Evolutionary conservation across 306 rosid genomes (phyloP), one percentile per base, ranked within the genome.

Genomic region (Prunus dulcis): DNA sequence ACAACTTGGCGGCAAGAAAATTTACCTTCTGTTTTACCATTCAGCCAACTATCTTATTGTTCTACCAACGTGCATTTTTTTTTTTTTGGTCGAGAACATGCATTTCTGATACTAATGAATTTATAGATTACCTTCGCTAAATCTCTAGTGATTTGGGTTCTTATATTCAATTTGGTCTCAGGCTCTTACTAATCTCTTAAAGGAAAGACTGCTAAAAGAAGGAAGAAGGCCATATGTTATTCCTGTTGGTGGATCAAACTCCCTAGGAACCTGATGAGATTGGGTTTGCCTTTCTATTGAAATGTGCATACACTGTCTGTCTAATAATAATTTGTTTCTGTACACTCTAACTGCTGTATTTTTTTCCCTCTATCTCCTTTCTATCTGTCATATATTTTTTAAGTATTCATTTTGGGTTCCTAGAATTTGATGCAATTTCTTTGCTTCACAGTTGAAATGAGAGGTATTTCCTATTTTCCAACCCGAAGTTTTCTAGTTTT

Each of bases 231-330:
- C 99, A 25, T 95, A 95, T 75, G 88, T 90, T 79, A 90, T 95
- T 84, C 97, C 99, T 3, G 91, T 88, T 32, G 97, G 97, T 22
- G 97, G 99, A 79, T 95, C 99, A 69, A 89, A 95, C 81, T 88
- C 96, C 50, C 81, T 89, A 12, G 99, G 97, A 75, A 95, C 97
- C 76, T 95, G 97, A 96, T 93, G 82, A 81, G 90, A 74, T 76
- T 79, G 63, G 64, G 67, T 43, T 63, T 76, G 52, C 46, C 76
- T 52, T 79, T 67, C 32, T 72, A 58, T 32, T 67, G 67, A 74
- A 71, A 47, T 38, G 41, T 23, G n/a, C 9, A 12, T 13, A 14
- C 28, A 2, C 12, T n/a, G 2, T 43, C 15, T 32, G 38, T 32
- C 5, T 32, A 32, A 32, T 5, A 32, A 32, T 32, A 32, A 5